phyloP scores from a whole-genome alignment of 257 asterid genomes.

The Forsythia viridissima region DNA sequence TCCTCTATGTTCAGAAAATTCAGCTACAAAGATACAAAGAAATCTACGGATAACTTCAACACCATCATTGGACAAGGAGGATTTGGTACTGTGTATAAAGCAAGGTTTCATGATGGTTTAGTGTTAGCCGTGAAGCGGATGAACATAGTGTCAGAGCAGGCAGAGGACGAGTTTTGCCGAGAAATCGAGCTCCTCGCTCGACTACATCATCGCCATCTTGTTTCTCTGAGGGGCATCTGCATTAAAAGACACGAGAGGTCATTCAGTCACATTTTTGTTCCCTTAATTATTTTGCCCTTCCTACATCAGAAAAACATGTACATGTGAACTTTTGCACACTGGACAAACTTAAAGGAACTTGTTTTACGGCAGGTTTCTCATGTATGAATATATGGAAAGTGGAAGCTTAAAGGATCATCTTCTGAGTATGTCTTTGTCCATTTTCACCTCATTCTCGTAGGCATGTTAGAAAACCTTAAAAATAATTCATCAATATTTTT shows the following conservation, averaged over 20 bases:
- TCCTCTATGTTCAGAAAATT: conserved; percentile 75
- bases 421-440: conserved; percentile 54
- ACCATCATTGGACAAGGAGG: conserved; percentile 91
- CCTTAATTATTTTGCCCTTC: not conserved
- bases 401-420: conserved; percentile 97
- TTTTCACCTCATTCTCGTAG: not conserved
- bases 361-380: conserved; percentile 64
- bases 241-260: conserved; percentile 75
- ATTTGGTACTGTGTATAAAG: conserved; percentile 86
- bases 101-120: conserved; percentile 66
- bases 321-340: not conserved
- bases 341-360: conserved; percentile 6
- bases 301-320: not conserved
- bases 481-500: conserved; percentile 1
- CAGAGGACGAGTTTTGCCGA: conserved; percentile 87
- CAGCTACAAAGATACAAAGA: conserved; percentile 84
- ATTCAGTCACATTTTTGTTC: conserved; percentile 1
- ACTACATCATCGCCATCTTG: conserved; percentile 94
- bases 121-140: conserved; percentile 84
- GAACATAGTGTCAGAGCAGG: conserved; percentile 85
- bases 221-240: conserved; percentile 88
- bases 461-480: not conserved
- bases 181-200: conserved; percentile 95
- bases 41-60: conserved; percentile 79
- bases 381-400: conserved; percentile 84